Conservation (phyloP, 768 basidiomycete genomes). For the Albatrellus ellisii region DNA sequence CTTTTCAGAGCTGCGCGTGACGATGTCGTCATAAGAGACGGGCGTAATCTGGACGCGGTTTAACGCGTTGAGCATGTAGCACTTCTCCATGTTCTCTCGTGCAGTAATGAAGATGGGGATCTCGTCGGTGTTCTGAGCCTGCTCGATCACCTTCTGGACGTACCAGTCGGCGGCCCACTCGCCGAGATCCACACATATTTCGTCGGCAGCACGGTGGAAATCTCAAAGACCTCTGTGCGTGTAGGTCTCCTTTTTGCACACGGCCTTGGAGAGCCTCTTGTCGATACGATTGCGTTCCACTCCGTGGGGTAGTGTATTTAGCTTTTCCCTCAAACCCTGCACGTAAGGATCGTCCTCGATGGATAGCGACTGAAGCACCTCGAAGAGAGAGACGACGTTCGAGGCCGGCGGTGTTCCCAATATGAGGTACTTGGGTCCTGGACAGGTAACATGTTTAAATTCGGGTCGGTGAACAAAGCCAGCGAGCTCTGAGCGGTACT, state of each 20-base stretch:
- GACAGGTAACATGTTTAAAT: constrained; percentile 47
- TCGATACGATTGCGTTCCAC: constrained; percentile 41
- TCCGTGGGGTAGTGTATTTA: constrained; percentile 24
- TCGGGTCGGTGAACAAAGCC: constrained; percentile 49
- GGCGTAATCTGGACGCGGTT: constrained; percentile 28
- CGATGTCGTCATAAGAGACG: constrained; percentile 37
- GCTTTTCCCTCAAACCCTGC: constrained; percentile 30
- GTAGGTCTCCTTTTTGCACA: constrained; percentile 45
- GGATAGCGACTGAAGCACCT: constrained; percentile 30
- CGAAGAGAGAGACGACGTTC: constrained; percentile 36
- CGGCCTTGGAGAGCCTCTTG: constrained; percentile 49
- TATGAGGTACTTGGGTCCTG: constrained; percentile 18
- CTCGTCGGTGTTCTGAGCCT: constrained; percentile 30
- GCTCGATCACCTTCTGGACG: constrained; percentile 41
- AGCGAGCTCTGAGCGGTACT: constrained; percentile 40
- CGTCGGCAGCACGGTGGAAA: constrained; percentile 38
- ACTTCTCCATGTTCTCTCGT: constrained; percentile 48
- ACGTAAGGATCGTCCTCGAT: constrained; percentile 64
- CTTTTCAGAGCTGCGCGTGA: constrained; percentile 42
- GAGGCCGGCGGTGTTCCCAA: constrained; percentile 27
- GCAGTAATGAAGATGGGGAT: constrained; percentile 35
- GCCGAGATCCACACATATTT: constrained; percentile 50
- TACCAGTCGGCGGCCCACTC: constrained; percentile 77
- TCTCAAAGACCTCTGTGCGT: constrained; percentile 55
- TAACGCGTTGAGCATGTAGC: constrained; percentile 41